A percentile compares a stretch with the other conserved stretches of the same genome.
phyloP scores from a whole-genome alignment of 2,329 filamentous ascomycete species.

The Arthrobotrys iridis region DNA sequence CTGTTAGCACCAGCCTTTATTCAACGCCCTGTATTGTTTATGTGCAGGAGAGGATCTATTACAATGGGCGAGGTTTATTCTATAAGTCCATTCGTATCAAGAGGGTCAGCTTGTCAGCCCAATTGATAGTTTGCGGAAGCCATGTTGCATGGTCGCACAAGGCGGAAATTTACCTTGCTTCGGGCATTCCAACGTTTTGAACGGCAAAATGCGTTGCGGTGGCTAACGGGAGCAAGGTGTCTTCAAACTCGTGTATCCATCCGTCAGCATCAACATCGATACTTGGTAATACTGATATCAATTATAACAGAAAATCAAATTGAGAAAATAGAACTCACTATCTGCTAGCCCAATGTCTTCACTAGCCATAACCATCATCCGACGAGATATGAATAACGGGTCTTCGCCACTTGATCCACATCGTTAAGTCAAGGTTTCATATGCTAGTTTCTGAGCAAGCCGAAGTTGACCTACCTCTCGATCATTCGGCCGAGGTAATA shows the following conservation, averaged over 20 bases:
- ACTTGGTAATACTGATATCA: background rate
- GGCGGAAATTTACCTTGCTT: conserved; percentile 75
- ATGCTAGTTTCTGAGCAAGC: background rate
- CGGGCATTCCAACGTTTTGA: conserved; percentile 93
- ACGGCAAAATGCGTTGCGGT: conserved; percentile 86
- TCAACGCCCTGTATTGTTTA: conserved; percentile 9
- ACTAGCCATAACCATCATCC: conserved; percentile 92
- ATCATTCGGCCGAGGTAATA: conserved; percentile 98
- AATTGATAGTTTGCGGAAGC: background rate
- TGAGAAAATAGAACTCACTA: conserved; percentile 17
- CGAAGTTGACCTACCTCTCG: conserved; percentile 37
- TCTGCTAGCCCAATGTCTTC: conserved; percentile 70
- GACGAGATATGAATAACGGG: conserved; percentile 87
- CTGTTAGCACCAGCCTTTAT: background rate
- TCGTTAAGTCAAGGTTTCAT: conserved; percentile 12
- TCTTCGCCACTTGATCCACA: conserved; percentile 84
- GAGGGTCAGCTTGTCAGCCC: background rate
- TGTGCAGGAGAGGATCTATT: background rate
- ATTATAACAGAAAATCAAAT: background rate
- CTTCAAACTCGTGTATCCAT: conserved; percentile 65
- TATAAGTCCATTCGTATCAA: conserved; percentile 34
- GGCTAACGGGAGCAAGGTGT: conserved; percentile 81
- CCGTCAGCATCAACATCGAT: conserved; percentile 75
- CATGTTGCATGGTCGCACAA: conserved; percentile 38
- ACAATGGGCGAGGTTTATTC: conserved; percentile 51